These are phyloP conservation scores for Boletus reticuloceps DNA, from an alignment of 768 basidiomycete genomes.

Conservation along the genomic window DNA sequence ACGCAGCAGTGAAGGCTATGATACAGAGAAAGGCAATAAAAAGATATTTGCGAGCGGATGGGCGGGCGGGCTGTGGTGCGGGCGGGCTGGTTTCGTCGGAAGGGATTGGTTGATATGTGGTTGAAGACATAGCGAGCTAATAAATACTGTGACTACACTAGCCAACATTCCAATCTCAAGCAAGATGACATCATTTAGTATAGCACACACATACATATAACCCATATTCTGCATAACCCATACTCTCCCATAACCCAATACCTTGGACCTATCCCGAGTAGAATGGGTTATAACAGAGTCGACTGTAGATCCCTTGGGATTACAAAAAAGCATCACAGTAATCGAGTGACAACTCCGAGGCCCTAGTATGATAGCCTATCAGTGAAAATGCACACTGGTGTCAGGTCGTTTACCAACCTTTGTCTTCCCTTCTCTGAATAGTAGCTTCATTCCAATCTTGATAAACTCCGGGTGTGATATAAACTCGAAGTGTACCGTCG, in stretches of 20 bases:
- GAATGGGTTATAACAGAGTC: no score
- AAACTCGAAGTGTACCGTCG: slow-evolving; percentile 93
- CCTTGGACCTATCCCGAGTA: no score
- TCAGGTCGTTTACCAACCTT: slow-evolving; percentile 52
- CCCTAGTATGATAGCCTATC: slow-evolving; percentile 43
- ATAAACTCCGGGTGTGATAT: slow-evolving; percentile 90
- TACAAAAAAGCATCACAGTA: slow-evolving; percentile 41
- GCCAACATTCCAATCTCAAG: slow-evolving; percentile 16
- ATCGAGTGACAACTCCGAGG: slow-evolving; percentile 69
- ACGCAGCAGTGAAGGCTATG: slow-evolving; percentile 40
- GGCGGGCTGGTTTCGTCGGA: slow-evolving; percentile 15
- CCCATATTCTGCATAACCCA: no score
- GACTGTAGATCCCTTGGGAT: no score
- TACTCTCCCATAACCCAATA: no score
- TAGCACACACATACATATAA: not conserved
- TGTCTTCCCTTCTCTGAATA: slow-evolving; percentile 95
- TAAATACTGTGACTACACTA: slow-evolving; percentile 3
- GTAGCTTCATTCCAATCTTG: slow-evolving; percentile 88
- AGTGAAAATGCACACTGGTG: slow-evolving; percentile 1
- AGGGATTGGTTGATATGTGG: slow-evolving; percentile 17
- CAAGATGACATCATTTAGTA: slow-evolving; percentile 18
- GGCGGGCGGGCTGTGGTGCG: slow-evolving; percentile 26
- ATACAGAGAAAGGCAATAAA: slow-evolving; percentile 36
- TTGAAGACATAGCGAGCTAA: slow-evolving; percentile 21
- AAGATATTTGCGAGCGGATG: slow-evolving; percentile 28